These are phyloP conservation scores for Diaporthe vexans DNA, from an alignment of 2,329 filamentous ascomycete species.

Conservation along the genomic window DNA sequence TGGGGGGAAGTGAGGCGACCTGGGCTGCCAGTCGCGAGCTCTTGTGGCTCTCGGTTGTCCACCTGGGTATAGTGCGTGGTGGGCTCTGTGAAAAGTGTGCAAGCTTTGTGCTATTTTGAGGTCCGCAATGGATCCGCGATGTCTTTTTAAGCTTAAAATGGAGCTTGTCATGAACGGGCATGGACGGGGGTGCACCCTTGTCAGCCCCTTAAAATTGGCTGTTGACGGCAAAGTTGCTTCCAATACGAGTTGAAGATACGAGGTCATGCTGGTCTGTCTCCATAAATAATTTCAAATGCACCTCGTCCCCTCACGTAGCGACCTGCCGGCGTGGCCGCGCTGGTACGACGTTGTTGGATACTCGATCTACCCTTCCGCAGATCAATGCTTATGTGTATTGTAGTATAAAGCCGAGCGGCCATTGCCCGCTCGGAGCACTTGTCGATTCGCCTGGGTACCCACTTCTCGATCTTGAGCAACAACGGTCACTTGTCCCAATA, in stretches of 20 bases:
- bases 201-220: neutral
- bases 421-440: neutral
- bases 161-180: constrained; percentile 10
- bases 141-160: constrained; percentile 30
- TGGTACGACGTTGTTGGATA: constrained; percentile 14
- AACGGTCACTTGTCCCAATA: neutral
- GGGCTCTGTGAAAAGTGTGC: constrained; percentile 6
- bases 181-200: constrained; percentile 2
- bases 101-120: constrained; percentile 20
- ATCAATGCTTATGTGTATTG: constrained; percentile 5
- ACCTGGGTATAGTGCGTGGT: too few relatives aligned
- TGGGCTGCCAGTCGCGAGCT: neutral
- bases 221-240: neutral
- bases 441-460: neutral
- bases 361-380: neutral
- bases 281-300: constrained; percentile 23
- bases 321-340: neutral
- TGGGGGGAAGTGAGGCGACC: neutral
- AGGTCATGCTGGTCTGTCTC: constrained; percentile 8
- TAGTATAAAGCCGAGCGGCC: neutral
- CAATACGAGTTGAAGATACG: constrained; percentile 19
- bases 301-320: neutral
- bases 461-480: neutral
- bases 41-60: neutral
- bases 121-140: constrained; percentile 28